Conservation (phyloP, 495 filamentous ascomycete species). For the Lasiosphaeria miniovina region DNA sequence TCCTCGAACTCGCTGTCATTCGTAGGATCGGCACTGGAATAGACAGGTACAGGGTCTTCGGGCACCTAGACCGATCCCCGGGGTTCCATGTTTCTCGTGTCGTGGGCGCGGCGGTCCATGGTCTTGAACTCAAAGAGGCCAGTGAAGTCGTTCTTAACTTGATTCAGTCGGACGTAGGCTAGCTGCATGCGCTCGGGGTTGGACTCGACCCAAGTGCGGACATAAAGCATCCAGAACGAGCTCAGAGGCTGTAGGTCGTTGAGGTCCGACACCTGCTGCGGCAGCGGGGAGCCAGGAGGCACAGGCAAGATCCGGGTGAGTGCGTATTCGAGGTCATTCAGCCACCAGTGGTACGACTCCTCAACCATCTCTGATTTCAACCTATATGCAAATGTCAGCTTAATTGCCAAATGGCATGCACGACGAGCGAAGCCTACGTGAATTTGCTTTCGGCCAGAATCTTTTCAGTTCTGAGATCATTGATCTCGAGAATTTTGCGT, state of each 20-base stretch:
- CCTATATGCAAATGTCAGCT: conserved; percentile 21
- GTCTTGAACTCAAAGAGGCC: conserved; percentile 44
- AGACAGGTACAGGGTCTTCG: not conserved
- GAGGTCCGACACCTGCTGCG: conserved; percentile 16
- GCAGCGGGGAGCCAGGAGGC: conserved; percentile 7
- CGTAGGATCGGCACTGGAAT: not conserved
- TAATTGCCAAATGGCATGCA: not conserved
- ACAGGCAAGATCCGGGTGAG: conserved; percentile 32
- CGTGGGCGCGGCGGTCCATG: conserved; percentile 41
- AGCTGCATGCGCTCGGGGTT: conserved; percentile 42
- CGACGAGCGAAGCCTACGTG: conserved; percentile 14
- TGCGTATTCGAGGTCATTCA: conserved; percentile 40
- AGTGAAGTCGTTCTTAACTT: conserved; percentile 32
- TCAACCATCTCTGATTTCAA: conserved; percentile 39
- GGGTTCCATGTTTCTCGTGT: conserved; percentile 27
- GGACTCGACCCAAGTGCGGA: conserved; percentile 41
- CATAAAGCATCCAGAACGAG: conserved; percentile 37
- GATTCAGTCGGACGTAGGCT: conserved; percentile 33
- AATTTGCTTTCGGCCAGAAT: conserved; percentile 37
- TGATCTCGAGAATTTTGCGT: conserved; percentile 35
- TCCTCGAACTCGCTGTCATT: too few species aligned
- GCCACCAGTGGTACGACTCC: conserved; percentile 43
- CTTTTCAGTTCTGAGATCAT: conserved; percentile 15
- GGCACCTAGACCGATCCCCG: not conserved
- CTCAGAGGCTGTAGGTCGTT: conserved; percentile 20